phyloP scores from a whole-genome alignment of 2,329 filamentous ascomycete species.

The Hirsutella minnesotensis region DNA sequence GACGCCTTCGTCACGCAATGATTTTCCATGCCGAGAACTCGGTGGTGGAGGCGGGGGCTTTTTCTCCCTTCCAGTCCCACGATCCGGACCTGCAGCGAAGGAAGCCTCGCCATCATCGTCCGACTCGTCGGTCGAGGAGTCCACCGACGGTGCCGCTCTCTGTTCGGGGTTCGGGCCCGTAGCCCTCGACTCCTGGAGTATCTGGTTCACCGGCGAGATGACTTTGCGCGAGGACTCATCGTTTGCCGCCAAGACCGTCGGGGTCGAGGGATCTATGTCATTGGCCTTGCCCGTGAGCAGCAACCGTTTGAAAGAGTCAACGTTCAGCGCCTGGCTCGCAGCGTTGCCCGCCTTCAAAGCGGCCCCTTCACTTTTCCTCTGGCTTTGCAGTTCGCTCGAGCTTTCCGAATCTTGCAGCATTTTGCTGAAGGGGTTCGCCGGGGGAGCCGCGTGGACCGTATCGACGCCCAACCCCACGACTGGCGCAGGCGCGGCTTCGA shows the following conservation, averaged over 20 bases:
- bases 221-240: not conserved
- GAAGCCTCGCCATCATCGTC: not conserved
- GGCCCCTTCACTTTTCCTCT: constrained; percentile 18
- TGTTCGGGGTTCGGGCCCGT: not conserved
- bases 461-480: not conserved
- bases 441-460: constrained; percentile 1
- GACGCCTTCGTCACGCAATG: constrained; percentile 37
- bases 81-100: not conserved
- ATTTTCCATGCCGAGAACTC: constrained; percentile 66
- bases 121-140: constrained; percentile 1
- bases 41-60: constrained; percentile 60
- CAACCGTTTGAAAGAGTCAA: constrained; percentile 65
- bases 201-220: not conserved
- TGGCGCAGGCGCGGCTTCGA: constrained; percentile 13
- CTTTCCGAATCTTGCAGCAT: constrained; percentile 39
- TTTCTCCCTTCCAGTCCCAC: constrained; percentile 27
- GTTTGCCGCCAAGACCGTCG: not conserved
- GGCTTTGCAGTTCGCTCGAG: constrained; percentile 16
- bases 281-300: constrained; percentile 60
- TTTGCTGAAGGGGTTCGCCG: constrained; percentile 39
- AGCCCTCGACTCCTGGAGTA: not conserved
- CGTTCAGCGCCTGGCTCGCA: constrained; percentile 47
- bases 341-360: constrained; percentile 19
- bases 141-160: not conserved
- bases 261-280: constrained; percentile 2